Base-by-base conservation (phyloP, 1,284 basidiomycete genomes). In the Cryptococcus sp. region DNA sequence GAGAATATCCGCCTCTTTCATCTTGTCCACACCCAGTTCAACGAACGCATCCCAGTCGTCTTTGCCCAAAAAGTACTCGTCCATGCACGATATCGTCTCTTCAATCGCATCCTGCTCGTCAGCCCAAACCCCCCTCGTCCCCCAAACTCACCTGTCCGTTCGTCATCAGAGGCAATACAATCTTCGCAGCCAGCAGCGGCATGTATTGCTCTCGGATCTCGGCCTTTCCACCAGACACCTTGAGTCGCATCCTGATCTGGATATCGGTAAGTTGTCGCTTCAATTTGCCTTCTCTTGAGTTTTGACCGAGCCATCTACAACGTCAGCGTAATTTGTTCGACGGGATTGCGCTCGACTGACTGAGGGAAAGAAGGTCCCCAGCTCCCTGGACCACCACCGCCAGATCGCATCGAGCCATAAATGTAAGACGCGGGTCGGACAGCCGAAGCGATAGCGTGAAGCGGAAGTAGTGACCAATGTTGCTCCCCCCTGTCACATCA, bases 41-140 rank as follows among this genome's bases (percentile, higher is more conserved):
- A 97, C 80, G 45, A 97, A 79, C 10, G 87, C 84, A 60, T 98
- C 95, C 87, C 93, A 94, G 65, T 98, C 94, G 33, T 97, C 94
- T 56, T 87, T 86, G 5, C 84, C 84, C 32, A 98, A 74, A 72
- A 83, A 97, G 71, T 98, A 98, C 41, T 87, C 85, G 71, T 98
- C 94, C 91, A 98, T 94, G 14, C 77, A 74, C 22, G 81, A 77
- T 50, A 98, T 97, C 22, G 93, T 83, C 2, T 84, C 82, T 1
- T 85, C 83, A 3, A 95, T 80, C 1, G 82, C 86, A 50, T 80
- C 82, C 86, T 91, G 64, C 1, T 6, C 22, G 21, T 43, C 48
- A 43, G 40, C 6, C 12, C 22, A 14, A 9, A 33, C 18, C 5
- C 46, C 25, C 1, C 19, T 23, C 10, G 3, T 11, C 4, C n/a